Percentiles rank a stretch among this genome's conserved stretches.
phyloP scores from a whole-genome alignment of 805 yeast genomes.

The Saturnispora sekii region DNA sequence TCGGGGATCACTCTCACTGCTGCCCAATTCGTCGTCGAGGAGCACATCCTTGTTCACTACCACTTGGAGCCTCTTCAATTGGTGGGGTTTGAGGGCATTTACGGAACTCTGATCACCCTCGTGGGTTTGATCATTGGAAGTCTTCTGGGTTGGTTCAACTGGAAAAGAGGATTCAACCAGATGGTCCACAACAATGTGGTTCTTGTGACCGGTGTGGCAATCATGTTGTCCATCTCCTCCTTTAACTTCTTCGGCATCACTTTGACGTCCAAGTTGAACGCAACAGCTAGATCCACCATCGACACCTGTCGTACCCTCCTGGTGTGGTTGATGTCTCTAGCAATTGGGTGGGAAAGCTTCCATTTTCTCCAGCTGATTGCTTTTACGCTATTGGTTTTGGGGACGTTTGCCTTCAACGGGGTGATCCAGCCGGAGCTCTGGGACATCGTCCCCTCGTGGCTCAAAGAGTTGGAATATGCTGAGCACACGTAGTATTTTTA shows the following conservation, averaged over 20 bases:
- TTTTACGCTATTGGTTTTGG: conserved; percentile 52
- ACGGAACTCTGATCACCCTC: conserved; percentile 42
- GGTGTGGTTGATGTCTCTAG: conserved; percentile 65
- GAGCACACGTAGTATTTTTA: conserved; percentile 2
- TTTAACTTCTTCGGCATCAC: conserved; percentile 71
- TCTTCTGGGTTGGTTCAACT: conserved; percentile 44
- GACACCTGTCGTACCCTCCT: conserved; percentile 68
- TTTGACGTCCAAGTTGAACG: conserved; percentile 54
- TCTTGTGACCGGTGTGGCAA: conserved; percentile 45
- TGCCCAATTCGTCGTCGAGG: conserved; percentile 70
- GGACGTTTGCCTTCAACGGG: conserved; percentile 67
- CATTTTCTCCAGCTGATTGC: conserved; percentile 54
- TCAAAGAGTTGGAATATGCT: conserved; percentile 24
- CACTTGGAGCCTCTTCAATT: conserved; percentile 51
- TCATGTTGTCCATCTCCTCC: conserved; percentile 62
- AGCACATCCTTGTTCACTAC: conserved; percentile 46
- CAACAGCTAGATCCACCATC: conserved; percentile 70
- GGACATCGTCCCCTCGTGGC: conserved; percentile 37
- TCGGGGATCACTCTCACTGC: conserved; percentile 63
- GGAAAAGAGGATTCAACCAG: conserved; percentile 39
- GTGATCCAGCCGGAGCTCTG: conserved; percentile 46
- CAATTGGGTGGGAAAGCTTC: conserved; percentile 69
- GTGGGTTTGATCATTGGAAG: conserved; percentile 36
- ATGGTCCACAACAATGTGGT: conserved; percentile 36
- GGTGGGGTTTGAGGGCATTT: conserved; percentile 69